These are phyloP conservation scores for Sugiyamaella japonica DNA, from an alignment of 1,139 yeast species.

Conservation along the genomic window DNA sequence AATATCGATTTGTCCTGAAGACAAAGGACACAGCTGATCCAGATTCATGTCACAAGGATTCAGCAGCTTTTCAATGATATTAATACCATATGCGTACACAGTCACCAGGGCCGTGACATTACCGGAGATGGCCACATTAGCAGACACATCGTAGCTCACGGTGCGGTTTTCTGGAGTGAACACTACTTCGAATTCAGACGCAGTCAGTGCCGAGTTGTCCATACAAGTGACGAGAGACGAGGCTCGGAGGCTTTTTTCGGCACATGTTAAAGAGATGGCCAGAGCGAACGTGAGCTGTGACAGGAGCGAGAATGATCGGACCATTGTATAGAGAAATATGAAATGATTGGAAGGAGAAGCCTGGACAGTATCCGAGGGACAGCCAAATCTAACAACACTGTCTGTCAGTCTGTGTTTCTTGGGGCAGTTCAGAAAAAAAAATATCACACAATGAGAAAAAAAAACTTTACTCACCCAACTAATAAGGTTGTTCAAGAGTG, in stretches of 20 bases:
- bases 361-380: too few species aligned
- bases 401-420: too few species aligned
- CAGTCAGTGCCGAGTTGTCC: conserved; percentile 83
- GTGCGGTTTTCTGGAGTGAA: conserved; percentile 67
- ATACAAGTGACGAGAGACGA: conserved; percentile 82
- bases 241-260: conserved; percentile 36
- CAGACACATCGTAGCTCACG: conserved; percentile 68
- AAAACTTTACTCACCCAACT: too few species aligned
- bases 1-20: conserved; percentile 82
- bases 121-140: conserved; percentile 74
- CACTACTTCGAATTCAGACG: conserved; percentile 73
- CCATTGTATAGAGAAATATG: background rate
- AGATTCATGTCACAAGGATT: conserved; percentile 63
- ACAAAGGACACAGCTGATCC: conserved; percentile 69
- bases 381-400: too few species aligned
- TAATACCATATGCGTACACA: conserved; percentile 81
- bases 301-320: background rate
- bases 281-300: background rate
- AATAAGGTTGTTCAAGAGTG: too few species aligned
- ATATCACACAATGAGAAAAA: too few species aligned
- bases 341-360: background rate
- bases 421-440: too few species aligned
- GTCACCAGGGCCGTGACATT: conserved; percentile 68
- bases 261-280: conserved; percentile 10
- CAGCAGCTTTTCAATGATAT: conserved; percentile 55